A percentile compares a stretch with the other conserved stretches of the same genome.
Conservation (phyloP, 768 basidiomycete species). For the Rhizopogon vulgaris region DNA sequence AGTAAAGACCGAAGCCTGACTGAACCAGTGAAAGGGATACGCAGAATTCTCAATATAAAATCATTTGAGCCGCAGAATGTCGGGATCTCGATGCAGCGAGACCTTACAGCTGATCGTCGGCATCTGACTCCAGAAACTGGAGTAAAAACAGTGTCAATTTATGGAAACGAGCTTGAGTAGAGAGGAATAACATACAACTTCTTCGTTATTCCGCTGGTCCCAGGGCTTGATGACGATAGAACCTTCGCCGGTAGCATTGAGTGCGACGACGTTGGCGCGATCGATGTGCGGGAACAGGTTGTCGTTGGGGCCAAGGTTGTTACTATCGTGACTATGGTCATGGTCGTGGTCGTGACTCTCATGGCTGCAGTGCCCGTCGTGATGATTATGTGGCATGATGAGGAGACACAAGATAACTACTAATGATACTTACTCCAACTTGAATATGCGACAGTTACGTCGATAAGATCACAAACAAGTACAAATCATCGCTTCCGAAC, state of each 20-base stretch:
- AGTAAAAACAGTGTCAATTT: not conserved
- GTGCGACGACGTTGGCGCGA: constrained; percentile 68
- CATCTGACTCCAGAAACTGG: constrained; percentile 83
- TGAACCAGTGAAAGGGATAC: constrained; percentile 82
- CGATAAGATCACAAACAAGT: not conserved
- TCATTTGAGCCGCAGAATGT: constrained; percentile 4
- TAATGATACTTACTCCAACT: too few species aligned
- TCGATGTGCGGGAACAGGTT: constrained; percentile 76
- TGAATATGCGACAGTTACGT: too few species aligned
- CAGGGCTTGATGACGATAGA: constrained; percentile 79
- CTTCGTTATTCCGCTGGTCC: constrained; percentile 70
- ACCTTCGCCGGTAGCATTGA: constrained; percentile 56
- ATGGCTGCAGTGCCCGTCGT: constrained; percentile 47
- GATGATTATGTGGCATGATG: constrained; percentile 40
- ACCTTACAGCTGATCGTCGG: constrained; percentile 81
- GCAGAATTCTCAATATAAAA: constrained; percentile 57
- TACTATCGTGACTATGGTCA: constrained; percentile 39
- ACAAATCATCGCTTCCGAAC: not conserved
- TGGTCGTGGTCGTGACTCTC: constrained; percentile 58
- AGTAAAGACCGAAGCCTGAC: constrained; percentile 80
- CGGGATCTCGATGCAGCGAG: not conserved
- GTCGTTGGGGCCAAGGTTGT: constrained; percentile 47
- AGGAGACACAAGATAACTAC: constrained; percentile 2
- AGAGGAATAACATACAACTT: constrained; percentile 39
- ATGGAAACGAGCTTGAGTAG: not conserved